Conservation (phyloP, 1,284 basidiomycete species). For the Leccinum subatratum region DNA sequence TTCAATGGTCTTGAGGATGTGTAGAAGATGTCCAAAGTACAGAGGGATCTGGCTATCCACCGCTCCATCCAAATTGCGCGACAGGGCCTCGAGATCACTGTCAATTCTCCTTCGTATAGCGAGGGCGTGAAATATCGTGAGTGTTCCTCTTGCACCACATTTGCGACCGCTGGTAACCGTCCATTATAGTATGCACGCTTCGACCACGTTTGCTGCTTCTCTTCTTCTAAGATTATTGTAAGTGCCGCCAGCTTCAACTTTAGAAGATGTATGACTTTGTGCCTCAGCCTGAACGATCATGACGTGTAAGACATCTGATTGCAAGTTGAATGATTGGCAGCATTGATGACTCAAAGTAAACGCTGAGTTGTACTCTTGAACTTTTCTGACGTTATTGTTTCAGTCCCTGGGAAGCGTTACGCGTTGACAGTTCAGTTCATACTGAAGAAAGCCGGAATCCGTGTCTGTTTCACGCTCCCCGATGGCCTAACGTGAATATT, state of each 20-base stretch:
- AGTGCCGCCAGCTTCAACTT: conserved; percentile 28
- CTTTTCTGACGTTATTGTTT: too few species aligned
- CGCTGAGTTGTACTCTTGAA: too few species aligned
- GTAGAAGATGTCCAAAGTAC: conserved; percentile 63
- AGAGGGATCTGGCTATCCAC: conserved; percentile 63
- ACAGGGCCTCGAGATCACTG: conserved; percentile 67
- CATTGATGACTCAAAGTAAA: too few species aligned
- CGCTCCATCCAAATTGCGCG: conserved; percentile 64
- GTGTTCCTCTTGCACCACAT: conserved; percentile 18
- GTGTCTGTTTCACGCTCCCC: conserved; percentile 57
- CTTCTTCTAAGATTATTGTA: conserved; percentile 84
- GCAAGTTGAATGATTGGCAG: too few species aligned
- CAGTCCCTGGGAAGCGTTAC: conserved; percentile 86
- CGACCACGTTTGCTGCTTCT: conserved; percentile 87
- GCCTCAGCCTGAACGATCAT: too few species aligned
- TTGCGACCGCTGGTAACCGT: conserved; percentile 50
- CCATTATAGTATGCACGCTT: conserved; percentile 84
- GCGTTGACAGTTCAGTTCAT: conserved; percentile 85
- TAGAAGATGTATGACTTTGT: conserved; percentile 9
- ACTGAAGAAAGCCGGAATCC: conserved; percentile 61
- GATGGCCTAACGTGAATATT: conserved; percentile 47
- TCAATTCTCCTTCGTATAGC: conserved; percentile 75
- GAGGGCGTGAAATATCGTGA: conserved; percentile 85
- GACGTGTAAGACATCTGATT: too few species aligned
- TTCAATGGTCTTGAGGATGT: conserved; percentile 76